A percentile compares a stretch with the other conserved stretches of the same genome.
These are phyloP conservation scores for Gymnopus androsaceus DNA, from an alignment of 1,284 basidiomycete species.

Conservation along the genomic window DNA sequence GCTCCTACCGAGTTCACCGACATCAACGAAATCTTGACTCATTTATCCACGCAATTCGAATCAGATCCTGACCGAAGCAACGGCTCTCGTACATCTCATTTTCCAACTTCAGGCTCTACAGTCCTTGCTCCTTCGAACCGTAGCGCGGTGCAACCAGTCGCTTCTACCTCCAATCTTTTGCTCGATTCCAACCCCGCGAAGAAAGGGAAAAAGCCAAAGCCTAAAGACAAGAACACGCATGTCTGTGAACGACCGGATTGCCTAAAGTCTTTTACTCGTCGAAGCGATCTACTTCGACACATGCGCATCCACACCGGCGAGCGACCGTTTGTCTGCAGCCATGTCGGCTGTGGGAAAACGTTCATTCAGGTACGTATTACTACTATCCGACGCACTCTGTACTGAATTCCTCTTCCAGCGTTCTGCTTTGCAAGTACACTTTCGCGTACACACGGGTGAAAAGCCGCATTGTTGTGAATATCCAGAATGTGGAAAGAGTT, in stretches of 20 bases:
- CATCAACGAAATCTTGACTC: conserved; percentile 72
- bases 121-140: conserved; percentile 36
- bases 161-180: conserved; percentile 46
- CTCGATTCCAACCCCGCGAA: conserved; percentile 33
- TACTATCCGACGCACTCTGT: conserved; percentile 16
- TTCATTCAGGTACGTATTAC: conserved; percentile 72
- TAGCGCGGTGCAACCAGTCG: conserved; percentile 38
- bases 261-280: conserved; percentile 72
- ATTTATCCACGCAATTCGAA: conserved; percentile 69
- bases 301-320: conserved; percentile 89
- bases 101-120: conserved; percentile 24
- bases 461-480: conserved; percentile 88
- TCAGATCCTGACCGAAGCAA: conserved; percentile 36
- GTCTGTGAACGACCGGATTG: conserved; percentile 68
- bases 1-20: conserved; percentile 48
- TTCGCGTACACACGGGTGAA: conserved; percentile 86
- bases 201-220: conserved; percentile 42
- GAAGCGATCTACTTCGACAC: conserved; percentile 77
- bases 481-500: conserved; percentile 80
- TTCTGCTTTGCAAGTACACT: conserved; percentile 84
- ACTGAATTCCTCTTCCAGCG: conserved; percentile 47
- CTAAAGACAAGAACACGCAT: conserved; percentile 45
- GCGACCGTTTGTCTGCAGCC: conserved; percentile 74
- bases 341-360: conserved; percentile 76
- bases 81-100: conserved; percentile 16